Percentiles rank a stretch among this genome's conserved stretches.
Conservation (phyloP, 306 rosid genomes). For the Datisca glomerata region DNA sequence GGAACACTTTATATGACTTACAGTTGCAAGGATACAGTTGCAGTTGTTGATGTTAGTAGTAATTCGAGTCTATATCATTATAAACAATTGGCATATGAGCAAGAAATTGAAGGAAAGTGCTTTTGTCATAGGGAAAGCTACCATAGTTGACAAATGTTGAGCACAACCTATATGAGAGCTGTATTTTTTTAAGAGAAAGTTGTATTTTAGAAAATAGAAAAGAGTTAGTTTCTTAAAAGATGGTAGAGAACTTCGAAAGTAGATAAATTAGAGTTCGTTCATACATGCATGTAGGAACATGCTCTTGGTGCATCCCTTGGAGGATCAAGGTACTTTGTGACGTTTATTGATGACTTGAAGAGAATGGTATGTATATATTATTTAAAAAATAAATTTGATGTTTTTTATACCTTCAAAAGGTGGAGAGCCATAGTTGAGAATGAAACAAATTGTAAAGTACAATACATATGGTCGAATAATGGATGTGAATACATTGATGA, state of each 20-base stretch:
- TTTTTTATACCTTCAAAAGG: neutral
- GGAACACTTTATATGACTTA: neutral
- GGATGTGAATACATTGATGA: neutral
- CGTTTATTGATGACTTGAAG: constrained; percentile 1
- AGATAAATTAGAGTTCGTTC: neutral
- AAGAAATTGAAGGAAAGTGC: neutral
- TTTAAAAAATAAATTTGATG: neutral
- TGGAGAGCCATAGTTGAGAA: neutral
- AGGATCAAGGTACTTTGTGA: neutral
- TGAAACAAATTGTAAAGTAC: neutral
- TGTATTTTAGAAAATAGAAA: neutral
- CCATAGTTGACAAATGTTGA: neutral
- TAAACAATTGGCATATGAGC: constrained; percentile 1
- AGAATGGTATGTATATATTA: neutral
- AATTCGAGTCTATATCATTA: neutral
- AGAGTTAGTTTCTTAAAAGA: neutral
- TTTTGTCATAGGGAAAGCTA: neutral
- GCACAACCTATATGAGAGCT: neutral
- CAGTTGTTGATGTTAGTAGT: neutral
- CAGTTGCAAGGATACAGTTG: neutral
- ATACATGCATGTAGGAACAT: neutral
- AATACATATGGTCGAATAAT: neutral
- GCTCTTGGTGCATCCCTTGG: neutral
- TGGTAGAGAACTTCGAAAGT: neutral
- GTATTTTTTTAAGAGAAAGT: no score